Evolutionary conservation across 768 basidiomycete species (phyloP), one percentile per base, ranked within the genome.

Genomic region (Suillus weaverae): DNA sequence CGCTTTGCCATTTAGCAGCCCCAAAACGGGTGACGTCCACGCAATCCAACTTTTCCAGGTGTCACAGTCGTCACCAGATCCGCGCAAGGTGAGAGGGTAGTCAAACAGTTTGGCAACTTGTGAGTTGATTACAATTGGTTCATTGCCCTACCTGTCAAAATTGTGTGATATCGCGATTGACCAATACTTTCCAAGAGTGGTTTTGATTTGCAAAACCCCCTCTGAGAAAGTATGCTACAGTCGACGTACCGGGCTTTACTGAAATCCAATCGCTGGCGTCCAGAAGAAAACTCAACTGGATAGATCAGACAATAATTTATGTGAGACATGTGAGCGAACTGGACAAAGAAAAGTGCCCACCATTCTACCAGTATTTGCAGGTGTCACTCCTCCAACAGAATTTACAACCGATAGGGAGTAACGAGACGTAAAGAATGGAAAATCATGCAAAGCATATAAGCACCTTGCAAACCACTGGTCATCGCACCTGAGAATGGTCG

Each of bases 21-120:
- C 36, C 2, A 11, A 38, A 2, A 48, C 26, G 30, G 18, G 26
- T 32, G 50, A 4, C 30, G 16, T 11, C 66, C 55, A 41, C 33
- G 13, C 64, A 64, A 51, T 9, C 33, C 0, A 16, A 20, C 18
- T 1, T 26, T 26, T n/a, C 67, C 11, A 63, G 74, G 76, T 8
- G 69, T 71, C 46, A 76, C 74, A 13, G 50, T 77, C 16, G 73
- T 77, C 54, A 77, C 74, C 9, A 76, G 74, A 32, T 69, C 73
- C 0, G 73, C 69, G 14, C 71, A 63, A 26, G 77, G 72, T 26
- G 67, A 74, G 16, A 63, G 44, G 18, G 62, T 63, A 2, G 72
- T 75, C 2, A 60, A 69, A 50, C 46, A 67, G 2, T 62, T 77
- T 30, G 78, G 73, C 32, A 64, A 70, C 14, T 80, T 61, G 80